Evolutionary conservation across 495 filamentous ascomycete genomes (phyloP), one percentile per base, ranked within the genome.

Genomic region (Lepidopterella palustris): DNA sequence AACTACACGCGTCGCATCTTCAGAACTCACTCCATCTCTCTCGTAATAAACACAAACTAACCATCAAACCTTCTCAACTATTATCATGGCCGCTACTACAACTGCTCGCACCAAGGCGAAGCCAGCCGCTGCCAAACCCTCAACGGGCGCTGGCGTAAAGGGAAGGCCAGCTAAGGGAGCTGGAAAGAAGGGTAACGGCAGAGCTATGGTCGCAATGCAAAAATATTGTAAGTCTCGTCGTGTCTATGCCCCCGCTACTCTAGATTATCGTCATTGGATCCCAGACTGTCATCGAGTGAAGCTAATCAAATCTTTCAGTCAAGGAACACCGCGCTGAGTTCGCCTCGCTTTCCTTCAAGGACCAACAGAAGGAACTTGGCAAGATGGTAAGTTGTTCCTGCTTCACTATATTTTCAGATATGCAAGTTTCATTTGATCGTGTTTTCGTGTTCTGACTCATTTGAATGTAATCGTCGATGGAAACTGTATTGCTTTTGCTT

Each of bases 331-430:
- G 47, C 47, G 18, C 21, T 0, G 24, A 50, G 18, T 50, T 50
- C 20, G 20, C 47, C 2, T 18, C 20, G 15, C 8, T 50, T 5
- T 13, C 47, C 6, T 50, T 50, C 23, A 50, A 27, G 23, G 47
- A 50, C 6, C 47, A 50, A 15, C 47, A 50, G 47, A 50, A 50
- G 24, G 47, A 50, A 24, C 47, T 50, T 15, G 47, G 47, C 47
- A 50, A 50, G 47, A 50, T 50, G 47, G 47, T 50, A 6, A 24
- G 47, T 42, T 26, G 3, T 13, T 42, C 15, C 18, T 42, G 3
- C 35, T 15, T 42, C 35, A 4, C 13, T 42, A 18, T 42, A 3
- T 18, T 42, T 42, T 42, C 3, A 3, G 35, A 11, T 13, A 15
- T 2, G 13, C 35, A 42, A 2, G 35, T 15, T 3, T 18, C 35